Conservation (phyloP, 345 rosid genomes). For the Eucalyptus fibrosa region DNA sequence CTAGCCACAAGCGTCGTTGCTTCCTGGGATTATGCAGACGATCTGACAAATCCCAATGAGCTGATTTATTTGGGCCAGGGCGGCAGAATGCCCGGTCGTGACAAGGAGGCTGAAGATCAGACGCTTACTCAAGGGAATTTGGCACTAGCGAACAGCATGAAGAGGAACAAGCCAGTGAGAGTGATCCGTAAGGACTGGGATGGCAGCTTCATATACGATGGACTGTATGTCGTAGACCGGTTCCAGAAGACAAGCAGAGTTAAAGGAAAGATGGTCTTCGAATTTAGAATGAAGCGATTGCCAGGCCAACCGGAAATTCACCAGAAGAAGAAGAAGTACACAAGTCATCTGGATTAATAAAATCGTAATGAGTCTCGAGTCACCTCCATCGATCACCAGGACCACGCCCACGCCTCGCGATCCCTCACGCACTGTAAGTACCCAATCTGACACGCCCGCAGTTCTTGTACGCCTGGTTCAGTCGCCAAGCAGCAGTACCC, state of each 20-base stretch:
- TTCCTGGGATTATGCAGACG: not conserved
- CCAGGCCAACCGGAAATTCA: not conserved
- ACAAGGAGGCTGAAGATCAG: constrained; percentile 1
- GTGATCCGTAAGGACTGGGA: not conserved
- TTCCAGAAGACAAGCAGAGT: not conserved
- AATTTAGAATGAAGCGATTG: not conserved
- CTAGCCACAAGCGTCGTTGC: constrained; percentile 4
- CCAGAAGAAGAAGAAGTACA: not conserved
- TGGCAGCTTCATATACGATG: not conserved
- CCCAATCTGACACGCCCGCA: not conserved
- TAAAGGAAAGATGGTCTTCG: not conserved
- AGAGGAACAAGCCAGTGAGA: not conserved
- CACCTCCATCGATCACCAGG: not conserved
- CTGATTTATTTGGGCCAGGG: constrained; percentile 4
- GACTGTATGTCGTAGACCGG: not conserved
- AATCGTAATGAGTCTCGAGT: not conserved
- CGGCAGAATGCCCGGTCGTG: not conserved
- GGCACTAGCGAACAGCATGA: not conserved
- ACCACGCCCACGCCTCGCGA: not conserved
- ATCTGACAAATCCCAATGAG: not conserved
- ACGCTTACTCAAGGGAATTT: constrained; percentile 3
- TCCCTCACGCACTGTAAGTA: not conserved
- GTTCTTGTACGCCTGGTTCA: not conserved
- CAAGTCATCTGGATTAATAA: not conserved
- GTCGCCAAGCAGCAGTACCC: not conserved